These are phyloP conservation scores for Gossypium davidsonii DNA, from an alignment of 441 rosid species.

Conservation along the genomic window DNA sequence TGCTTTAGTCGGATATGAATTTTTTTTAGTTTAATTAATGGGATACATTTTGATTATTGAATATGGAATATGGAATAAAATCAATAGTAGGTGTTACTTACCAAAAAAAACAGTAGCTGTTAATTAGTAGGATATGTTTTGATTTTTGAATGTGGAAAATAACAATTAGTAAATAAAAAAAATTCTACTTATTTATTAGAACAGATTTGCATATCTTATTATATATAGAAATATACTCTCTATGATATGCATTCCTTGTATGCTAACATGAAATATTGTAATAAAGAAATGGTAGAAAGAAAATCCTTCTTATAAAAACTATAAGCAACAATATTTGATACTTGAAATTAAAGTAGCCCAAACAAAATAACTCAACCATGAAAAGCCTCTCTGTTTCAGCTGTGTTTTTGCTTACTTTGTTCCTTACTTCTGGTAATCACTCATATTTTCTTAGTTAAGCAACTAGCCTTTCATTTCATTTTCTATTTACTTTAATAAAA, in stretches of 20 bases:
- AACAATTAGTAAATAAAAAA: too few species aligned
- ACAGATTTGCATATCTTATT: background rate
- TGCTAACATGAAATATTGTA: background rate
- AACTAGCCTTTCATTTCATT: background rate
- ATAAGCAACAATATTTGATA: background rate
- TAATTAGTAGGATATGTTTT: too few species aligned
- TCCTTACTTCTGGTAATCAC: background rate
- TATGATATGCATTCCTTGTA: background rate
- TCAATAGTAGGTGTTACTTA: too few species aligned
- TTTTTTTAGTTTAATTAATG: too few species aligned
- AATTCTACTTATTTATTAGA: background rate
- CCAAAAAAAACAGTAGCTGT: too few species aligned
- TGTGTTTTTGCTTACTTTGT: background rate
- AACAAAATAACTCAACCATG: background rate
- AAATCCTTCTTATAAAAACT: background rate
- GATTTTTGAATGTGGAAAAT: too few species aligned
- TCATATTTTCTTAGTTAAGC: background rate
- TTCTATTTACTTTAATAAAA: too few species aligned
- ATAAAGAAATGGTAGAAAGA: background rate
- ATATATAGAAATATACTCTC: background rate
- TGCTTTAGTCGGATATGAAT: too few species aligned
- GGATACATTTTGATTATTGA: too few species aligned
- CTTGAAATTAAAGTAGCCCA: background rate
- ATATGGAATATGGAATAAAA: too few species aligned
- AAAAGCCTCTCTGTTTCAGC: background rate